Evolutionary conservation across 306 rosid species (phyloP).

Genomic region (Cucurbita argyrosperma): DNA sequence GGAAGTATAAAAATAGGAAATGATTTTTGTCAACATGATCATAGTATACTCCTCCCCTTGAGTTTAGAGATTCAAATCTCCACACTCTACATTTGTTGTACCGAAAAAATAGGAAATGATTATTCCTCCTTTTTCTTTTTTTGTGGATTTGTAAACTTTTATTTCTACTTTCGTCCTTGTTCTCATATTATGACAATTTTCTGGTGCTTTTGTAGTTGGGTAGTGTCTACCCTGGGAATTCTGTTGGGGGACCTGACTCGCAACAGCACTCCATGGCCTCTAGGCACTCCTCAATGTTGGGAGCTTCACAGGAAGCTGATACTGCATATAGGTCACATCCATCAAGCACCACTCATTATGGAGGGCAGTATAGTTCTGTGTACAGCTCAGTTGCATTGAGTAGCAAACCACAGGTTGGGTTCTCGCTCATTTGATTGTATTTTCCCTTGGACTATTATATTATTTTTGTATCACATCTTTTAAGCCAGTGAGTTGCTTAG

Average conservation of each 20-base stretch:
- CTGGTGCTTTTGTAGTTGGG: slow-evolving; percentile 39
- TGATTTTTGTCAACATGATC: neutral
- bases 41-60: no score
- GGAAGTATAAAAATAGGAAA: neutral
- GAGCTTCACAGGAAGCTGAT: slow-evolving; percentile 60
- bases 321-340: slow-evolving; percentile 58
- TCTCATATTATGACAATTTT: neutral
- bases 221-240: slow-evolving; percentile 49
- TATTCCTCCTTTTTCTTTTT: neutral
- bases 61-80: neutral
- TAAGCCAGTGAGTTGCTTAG: neutral
- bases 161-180: neutral
- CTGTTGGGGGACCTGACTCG: slow-evolving; percentile 65
- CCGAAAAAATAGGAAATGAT: neutral
- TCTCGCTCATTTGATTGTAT: slow-evolving; percentile 27
- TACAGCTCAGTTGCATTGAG: slow-evolving; percentile 69
- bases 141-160: neutral
- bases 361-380: slow-evolving; percentile 82
- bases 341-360: slow-evolving; percentile 57
- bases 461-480: neutral
- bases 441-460: neutral
- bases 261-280: slow-evolving; percentile 63
- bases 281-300: slow-evolving; percentile 68
- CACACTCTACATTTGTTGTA: neutral
- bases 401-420: slow-evolving; percentile 50